Evolutionary conservation across 441 rosid species (phyloP).

Genomic region (Erodium texanum): DNA sequence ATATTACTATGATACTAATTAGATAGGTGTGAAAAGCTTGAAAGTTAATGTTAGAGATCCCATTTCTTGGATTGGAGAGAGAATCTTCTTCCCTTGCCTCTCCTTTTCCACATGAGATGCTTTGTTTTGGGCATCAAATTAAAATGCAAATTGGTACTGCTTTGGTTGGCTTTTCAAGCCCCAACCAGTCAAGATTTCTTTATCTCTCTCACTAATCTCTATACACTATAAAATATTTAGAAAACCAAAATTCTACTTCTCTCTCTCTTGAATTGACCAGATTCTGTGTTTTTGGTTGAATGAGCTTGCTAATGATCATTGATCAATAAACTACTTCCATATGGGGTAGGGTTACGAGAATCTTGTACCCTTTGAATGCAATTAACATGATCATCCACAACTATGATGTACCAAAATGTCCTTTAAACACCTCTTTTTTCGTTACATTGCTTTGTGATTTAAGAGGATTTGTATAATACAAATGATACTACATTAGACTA

Average conservation of each 20-base stretch:
- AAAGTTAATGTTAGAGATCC: slow-evolving; percentile 19
- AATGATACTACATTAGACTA: no score
- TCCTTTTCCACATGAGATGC: slow-evolving; percentile 20
- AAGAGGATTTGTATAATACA: no score
- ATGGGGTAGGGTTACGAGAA: slow-evolving; percentile 19
- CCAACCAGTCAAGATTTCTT: slow-evolving; percentile 19
- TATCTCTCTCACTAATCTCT: neutral
- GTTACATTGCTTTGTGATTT: no score
- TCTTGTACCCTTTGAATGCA: neutral
- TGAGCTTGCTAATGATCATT: slow-evolving; percentile 22
- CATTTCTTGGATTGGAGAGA: slow-evolving; percentile 31
- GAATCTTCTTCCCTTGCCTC: slow-evolving; percentile 12
- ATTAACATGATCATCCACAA: neutral
- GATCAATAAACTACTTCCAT: slow-evolving; percentile 13
- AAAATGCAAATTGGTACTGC: no score
- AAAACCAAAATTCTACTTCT: no score
- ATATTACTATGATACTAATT: no score
- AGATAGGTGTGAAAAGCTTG: no score
- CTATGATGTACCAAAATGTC: neutral
- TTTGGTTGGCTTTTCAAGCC: slow-evolving; percentile 10
- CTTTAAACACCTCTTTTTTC: neutral
- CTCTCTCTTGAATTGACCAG: slow-evolving; percentile 23
- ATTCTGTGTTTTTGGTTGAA: neutral
- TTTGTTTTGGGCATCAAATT: neutral
- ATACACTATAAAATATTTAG: no score